These are phyloP conservation scores for Hymenoscyphus repandus DNA, from an alignment of 2,329 filamentous ascomycete species.

Conservation along the genomic window DNA sequence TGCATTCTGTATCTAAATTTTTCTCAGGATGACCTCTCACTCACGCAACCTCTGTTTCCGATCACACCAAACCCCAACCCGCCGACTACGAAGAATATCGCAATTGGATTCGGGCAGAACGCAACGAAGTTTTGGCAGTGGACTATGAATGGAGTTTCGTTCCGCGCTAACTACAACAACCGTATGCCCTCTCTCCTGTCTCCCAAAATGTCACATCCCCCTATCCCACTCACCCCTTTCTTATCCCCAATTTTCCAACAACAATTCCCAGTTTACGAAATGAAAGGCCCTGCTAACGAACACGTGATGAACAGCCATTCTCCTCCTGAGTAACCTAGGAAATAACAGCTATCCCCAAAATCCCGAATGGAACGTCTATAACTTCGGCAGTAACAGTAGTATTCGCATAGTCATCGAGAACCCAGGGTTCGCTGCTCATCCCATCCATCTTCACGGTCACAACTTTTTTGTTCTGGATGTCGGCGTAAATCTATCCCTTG, in stretches of 20 bases:
- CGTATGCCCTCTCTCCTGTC: conserved; percentile 3
- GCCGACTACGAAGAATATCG: conserved; percentile 17
- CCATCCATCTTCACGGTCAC: conserved; percentile 65
- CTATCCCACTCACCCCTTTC: neutral
- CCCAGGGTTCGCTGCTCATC: conserved; percentile 43
- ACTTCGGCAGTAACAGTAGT: conserved; percentile 1
- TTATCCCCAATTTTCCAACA: too few species aligned
- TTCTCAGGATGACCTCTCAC: conserved; percentile 17
- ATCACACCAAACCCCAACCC: conserved; percentile 18
- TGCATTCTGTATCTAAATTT: too few species aligned
- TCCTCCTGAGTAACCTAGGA: too few species aligned
- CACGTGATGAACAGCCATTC: too few species aligned
- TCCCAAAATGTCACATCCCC: neutral
- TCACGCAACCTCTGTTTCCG: conserved; percentile 19
- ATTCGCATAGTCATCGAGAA: conserved; percentile 47
- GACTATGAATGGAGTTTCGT: conserved; percentile 2
- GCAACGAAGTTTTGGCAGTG: conserved; percentile 26
- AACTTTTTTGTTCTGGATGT: conserved; percentile 63
- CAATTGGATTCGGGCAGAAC: conserved; percentile 45
- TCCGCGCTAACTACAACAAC: conserved; percentile 4
- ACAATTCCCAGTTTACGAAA: too few species aligned
- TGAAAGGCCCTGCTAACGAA: too few species aligned
- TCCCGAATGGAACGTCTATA: conserved; percentile 6
- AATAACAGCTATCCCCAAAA: too few species aligned
- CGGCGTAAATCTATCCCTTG: conserved; percentile 25